Conservation (phyloP, 305 asterid genomes). For the Andrographis paniculata region DNA sequence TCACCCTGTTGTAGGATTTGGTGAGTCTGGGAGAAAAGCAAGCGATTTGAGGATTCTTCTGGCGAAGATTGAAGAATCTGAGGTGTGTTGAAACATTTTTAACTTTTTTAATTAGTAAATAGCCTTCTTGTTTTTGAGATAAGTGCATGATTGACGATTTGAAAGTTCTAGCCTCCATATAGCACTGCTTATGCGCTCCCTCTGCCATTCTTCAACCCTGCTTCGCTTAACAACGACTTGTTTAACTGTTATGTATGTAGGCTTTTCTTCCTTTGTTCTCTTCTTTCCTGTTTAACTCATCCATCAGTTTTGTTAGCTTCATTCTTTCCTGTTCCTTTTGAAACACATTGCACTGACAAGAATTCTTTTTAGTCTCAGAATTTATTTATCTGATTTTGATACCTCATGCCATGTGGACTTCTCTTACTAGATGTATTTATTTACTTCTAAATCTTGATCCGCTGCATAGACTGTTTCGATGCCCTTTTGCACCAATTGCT, state of each 20-base stretch:
- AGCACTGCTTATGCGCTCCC: too few relatives aligned
- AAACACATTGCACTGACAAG: too few relatives aligned
- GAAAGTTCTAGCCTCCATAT: too few relatives aligned
- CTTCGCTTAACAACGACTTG: too few relatives aligned
- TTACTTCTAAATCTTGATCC: constrained; percentile 3
- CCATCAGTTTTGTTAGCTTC: constrained; percentile 6
- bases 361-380: too few relatives aligned
- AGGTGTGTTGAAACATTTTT: constrained; percentile 43
- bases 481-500: constrained; percentile 13
- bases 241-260: too few relatives aligned
- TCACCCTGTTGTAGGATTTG: constrained; percentile 93
- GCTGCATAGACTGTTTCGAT: too few relatives aligned
- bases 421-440: constrained; percentile 6
- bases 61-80: constrained; percentile 95
- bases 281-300: background rate
- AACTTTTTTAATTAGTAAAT: background rate
- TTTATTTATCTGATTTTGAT: too few relatives aligned
- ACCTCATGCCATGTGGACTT: too few relatives aligned
- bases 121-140: constrained; percentile 5
- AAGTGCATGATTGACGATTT: too few relatives aligned
- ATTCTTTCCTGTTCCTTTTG: background rate
- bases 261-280: too few relatives aligned
- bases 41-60: constrained; percentile 79
- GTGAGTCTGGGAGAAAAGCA: constrained; percentile 89
- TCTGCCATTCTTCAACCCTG: too few relatives aligned